A percentile compares a stretch with the other conserved stretches of the same genome.
phyloP scores from a whole-genome alignment of 306 rosid genomes.

The Vigna nakashimae region DNA sequence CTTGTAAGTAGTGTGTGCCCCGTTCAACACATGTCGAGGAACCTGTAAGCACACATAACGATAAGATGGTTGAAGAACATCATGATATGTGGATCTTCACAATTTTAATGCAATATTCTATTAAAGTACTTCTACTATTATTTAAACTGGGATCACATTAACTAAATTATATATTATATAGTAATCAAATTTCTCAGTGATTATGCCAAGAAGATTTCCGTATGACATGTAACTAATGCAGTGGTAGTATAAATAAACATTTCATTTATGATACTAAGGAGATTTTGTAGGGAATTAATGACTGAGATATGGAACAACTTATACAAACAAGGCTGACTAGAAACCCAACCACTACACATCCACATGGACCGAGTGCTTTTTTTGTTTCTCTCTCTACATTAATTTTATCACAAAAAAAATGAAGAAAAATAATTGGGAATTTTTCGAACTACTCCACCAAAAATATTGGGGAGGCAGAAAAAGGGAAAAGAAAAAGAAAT shows the following conservation, averaged over 20 bases:
- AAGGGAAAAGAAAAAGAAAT: background rate
- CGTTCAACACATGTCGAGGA: constrained; percentile 39
- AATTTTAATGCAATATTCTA: background rate
- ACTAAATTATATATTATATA: background rate
- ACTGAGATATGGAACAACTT: constrained; percentile 33
- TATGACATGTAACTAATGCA: background rate
- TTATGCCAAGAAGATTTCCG: constrained; percentile 29
- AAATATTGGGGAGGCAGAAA: constrained; percentile 40
- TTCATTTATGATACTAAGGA: constrained; percentile 35
- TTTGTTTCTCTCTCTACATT: constrained; percentile 48
- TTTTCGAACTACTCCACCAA: constrained; percentile 51
- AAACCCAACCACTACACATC: constrained; percentile 61
- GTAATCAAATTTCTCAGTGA: constrained; percentile 28
- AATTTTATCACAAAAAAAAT: constrained; percentile 23
- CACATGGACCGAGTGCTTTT: constrained; percentile 70
- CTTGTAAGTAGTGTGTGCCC: background rate
- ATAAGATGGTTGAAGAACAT: background rate
- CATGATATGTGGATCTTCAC: background rate
- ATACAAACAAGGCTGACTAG: constrained; percentile 48
- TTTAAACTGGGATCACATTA: background rate
- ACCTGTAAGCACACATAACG: background rate
- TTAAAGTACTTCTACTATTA: too few species aligned
- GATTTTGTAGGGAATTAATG: constrained; percentile 6
- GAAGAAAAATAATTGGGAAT: constrained; percentile 2
- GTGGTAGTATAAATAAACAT: background rate